Evolutionary conservation across 2,329 filamentous ascomycete species (phyloP).

Genomic region (Aspergillus pseudoterreus): DNA sequence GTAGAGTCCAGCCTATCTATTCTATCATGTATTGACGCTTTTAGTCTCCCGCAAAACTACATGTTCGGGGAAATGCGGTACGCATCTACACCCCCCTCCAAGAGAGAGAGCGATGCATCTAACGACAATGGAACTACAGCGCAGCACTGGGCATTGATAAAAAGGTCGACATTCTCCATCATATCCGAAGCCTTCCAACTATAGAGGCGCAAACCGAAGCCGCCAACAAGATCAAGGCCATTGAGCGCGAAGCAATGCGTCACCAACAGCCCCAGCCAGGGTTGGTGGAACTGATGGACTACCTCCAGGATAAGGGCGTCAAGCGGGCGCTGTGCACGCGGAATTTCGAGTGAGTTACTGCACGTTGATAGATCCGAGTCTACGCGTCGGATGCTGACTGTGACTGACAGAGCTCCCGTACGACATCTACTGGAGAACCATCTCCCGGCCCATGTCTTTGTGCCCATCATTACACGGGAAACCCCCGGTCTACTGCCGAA

Average conservation of each 20-base stretch:
- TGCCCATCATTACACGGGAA: slow-evolving; percentile 82
- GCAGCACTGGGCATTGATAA: slow-evolving; percentile 68
- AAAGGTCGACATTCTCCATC: slow-evolving; percentile 77
- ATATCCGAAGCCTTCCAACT: slow-evolving; percentile 72
- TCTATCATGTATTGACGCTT: background rate
- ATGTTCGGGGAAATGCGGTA: slow-evolving; percentile 90
- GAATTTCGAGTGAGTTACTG: slow-evolving; percentile 70
- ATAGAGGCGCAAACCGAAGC: slow-evolving; percentile 58
- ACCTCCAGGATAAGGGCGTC: slow-evolving; percentile 65
- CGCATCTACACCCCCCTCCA: slow-evolving; percentile 1
- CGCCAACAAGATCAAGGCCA: slow-evolving; percentile 68
- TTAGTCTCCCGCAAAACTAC: slow-evolving; percentile 83
- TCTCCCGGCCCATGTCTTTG: slow-evolving; percentile 63
- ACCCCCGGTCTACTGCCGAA: slow-evolving; percentile 64
- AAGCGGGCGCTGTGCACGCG: slow-evolving; percentile 86
- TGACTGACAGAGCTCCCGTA: slow-evolving; percentile 35
- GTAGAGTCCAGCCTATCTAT: too few relatives aligned
- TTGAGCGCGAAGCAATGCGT: slow-evolving; percentile 79
- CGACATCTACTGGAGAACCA: slow-evolving; percentile 62
- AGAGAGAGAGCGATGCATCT: background rate
- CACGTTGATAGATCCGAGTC: slow-evolving; percentile 1
- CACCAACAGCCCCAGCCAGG: slow-evolving; percentile 79
- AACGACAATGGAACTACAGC: slow-evolving; percentile 16
- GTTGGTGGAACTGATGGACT: slow-evolving; percentile 72
- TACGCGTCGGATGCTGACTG: background rate